Evolutionary conservation across 805 yeast species (phyloP), one percentile per base, ranked within the genome.

Genomic region (Clavispora vitiphila): DNA sequence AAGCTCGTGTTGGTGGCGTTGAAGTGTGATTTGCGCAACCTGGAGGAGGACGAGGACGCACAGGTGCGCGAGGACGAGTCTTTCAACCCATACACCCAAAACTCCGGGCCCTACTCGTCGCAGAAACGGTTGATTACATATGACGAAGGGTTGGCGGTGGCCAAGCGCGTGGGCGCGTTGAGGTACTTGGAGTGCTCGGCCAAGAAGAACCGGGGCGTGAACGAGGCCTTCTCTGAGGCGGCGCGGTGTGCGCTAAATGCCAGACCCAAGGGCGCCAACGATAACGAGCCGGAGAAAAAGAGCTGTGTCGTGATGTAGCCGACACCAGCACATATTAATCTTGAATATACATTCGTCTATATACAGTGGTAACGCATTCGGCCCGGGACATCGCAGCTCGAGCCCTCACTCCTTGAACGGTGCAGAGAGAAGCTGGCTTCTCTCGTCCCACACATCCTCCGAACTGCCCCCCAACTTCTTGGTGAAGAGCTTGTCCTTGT

Each of bases 211-310:
- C 79, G 95, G 58, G 99, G 99, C 51, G 99, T 93, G n/a, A 93
- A 95, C 58, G 99, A 93, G 68, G 98, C 97, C 8, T 93, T 93
- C 61, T 89, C 97, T 0, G 99, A 93, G 67, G 99, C 98, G 34
- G 96, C 98, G 7, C 81, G 99, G 62, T 90, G 96, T 57, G 98
- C 97, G 2, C 73, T 91, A 52, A 83, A 86, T 48, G 96, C 96
- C 11, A 86, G 80, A 58, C 86, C 95, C 38, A 86, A 81, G 66
- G 91, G 90, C 41, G 80, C 78, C 38, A 67, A 69, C 47, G 76
- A 72, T 41, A 74, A 71, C 40, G 71, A 66, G 48, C 65, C 64
- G 18, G 70, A 67, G 39, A 61, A 61, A 45, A 67, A 66, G 53
- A 53, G 65, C 26, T 69, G 75, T 54, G 57, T 64, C 31, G 50